These are phyloP conservation scores for Hymenoscyphus scutula DNA, from an alignment of 2,329 filamentous ascomycete genomes.

Conservation along the genomic window DNA sequence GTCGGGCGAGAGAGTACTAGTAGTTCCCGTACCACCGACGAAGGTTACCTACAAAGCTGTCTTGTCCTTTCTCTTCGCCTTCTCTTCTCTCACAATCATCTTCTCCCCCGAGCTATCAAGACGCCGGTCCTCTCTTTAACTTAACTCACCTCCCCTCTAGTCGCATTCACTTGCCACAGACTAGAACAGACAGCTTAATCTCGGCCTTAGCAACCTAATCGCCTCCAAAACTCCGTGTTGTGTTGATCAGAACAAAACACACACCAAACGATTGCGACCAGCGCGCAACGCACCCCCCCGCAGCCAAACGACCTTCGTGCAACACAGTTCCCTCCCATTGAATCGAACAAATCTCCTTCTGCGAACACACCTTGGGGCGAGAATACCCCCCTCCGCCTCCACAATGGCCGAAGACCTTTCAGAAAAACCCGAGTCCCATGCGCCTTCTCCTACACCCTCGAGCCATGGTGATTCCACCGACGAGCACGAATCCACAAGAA, in stretches of 20 bases:
- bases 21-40: too few relatives aligned
- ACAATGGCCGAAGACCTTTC: constrained; percentile 32
- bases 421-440: constrained; percentile 26
- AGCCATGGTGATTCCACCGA: constrained; percentile 27
- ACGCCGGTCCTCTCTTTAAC: too few relatives aligned
- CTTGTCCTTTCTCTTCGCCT: too few relatives aligned
- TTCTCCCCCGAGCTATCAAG: too few relatives aligned
- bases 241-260: too few relatives aligned
- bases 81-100: too few relatives aligned
- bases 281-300: too few relatives aligned
- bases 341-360: not conserved
- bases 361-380: not conserved
- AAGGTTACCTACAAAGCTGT: too few relatives aligned
- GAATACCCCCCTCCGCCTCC: constrained; percentile 8
- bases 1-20: too few relatives aligned
- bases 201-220: not conserved
- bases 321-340: not conserved
- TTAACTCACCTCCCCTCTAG: too few relatives aligned
- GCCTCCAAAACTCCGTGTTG: not conserved
- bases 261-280: not conserved
- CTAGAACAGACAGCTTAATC: too few relatives aligned
- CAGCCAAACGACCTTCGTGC: not conserved
- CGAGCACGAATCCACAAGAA: constrained; percentile 23
- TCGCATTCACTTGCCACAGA: too few relatives aligned
- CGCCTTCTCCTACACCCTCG: constrained; percentile 20